phyloP scores from a whole-genome alignment of 768 basidiomycete genomes.

The Chalciporus chontae region DNA sequence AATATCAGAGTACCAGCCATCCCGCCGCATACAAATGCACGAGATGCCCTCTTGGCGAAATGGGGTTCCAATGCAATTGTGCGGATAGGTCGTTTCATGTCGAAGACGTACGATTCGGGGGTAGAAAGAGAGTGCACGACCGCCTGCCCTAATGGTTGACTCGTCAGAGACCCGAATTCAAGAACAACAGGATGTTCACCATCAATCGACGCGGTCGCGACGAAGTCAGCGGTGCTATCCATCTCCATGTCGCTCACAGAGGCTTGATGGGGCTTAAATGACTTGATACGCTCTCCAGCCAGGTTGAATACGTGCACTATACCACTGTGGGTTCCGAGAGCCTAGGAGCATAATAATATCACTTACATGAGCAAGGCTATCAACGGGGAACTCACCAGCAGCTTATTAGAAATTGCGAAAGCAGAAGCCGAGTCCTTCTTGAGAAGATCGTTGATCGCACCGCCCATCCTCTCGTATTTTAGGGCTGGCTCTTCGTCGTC shows the following conservation, averaged over 20 bases:
- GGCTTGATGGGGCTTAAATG: slow-evolving; percentile 86
- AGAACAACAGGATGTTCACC: slow-evolving; percentile 46
- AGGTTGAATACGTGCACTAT: slow-evolving; percentile 84
- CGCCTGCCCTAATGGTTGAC: slow-evolving; percentile 69
- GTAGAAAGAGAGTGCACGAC: slow-evolving; percentile 80
- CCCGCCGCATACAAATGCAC: slow-evolving; percentile 88
- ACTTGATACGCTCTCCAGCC: slow-evolving; percentile 78
- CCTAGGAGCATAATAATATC: slow-evolving; percentile 42
- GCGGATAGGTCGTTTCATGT: slow-evolving; percentile 90
- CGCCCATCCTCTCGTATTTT: slow-evolving; percentile 84
- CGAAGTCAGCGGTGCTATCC: slow-evolving; percentile 82
- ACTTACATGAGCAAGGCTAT: not conserved
- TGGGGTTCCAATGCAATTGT: slow-evolving; percentile 87
- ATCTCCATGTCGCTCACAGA: slow-evolving; percentile 83
- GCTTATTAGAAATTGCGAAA: slow-evolving; percentile 67
- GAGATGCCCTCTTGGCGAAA: slow-evolving; percentile 73
- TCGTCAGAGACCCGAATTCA: slow-evolving; percentile 53
- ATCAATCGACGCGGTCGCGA: slow-evolving; percentile 91
- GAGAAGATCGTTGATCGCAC: slow-evolving; percentile 69
- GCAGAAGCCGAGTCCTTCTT: slow-evolving; percentile 89
- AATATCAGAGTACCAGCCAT: slow-evolving; percentile 84
- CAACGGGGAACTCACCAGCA: slow-evolving; percentile 49
- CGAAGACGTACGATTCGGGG: slow-evolving; percentile 78
- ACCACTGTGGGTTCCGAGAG: slow-evolving; percentile 90
- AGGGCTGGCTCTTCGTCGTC: slow-evolving; percentile 90